Evolutionary conservation across 495 filamentous ascomycete species (phyloP).

Genomic region (Hapsidospora chrysogenum): DNA sequence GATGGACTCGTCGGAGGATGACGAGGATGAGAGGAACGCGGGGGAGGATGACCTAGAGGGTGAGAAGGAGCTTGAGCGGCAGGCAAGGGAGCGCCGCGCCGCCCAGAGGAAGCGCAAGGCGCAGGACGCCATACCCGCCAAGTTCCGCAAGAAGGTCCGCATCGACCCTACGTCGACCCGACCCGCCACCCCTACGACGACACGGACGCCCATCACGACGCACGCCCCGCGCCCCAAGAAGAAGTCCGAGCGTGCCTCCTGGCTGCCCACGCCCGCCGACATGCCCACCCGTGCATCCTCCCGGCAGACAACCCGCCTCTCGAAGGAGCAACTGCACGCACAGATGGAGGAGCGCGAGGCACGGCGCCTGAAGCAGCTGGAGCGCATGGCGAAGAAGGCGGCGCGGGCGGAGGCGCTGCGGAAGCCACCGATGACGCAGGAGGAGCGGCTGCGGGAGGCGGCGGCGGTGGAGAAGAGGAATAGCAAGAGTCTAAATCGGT

Average conservation of each 20-base stretch:
- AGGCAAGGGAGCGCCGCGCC: conserved; percentile 30
- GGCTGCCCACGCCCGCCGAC: conserved; percentile 67
- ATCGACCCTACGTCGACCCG: conserved; percentile 18
- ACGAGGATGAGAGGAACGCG: conserved; percentile 59
- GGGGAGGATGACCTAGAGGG: conserved; percentile 52
- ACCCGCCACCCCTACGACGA: conserved; percentile 24
- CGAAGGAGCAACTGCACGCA: conserved; percentile 66
- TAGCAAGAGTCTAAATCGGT: conserved; percentile 77
- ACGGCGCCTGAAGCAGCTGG: conserved; percentile 58
- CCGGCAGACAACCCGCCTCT: conserved; percentile 66
- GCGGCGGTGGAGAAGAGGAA: conserved; percentile 70
- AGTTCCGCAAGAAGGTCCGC: conserved; percentile 38
- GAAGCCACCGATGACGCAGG: conserved; percentile 72
- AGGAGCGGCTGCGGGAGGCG: conserved; percentile 70
- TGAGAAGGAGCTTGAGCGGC: conserved; percentile 46
- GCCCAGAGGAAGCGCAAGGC: conserved; percentile 62
- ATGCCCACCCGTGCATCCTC: conserved; percentile 68
- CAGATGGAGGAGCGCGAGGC: conserved; percentile 73
- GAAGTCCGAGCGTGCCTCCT: conserved; percentile 81
- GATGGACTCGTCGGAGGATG: conserved; percentile 70
- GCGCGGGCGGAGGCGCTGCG: conserved; percentile 59
- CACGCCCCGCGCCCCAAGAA: conserved; percentile 66
- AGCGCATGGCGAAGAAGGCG: conserved; percentile 76
- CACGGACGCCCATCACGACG: conserved; percentile 18
- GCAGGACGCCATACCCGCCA: conserved; percentile 36